These are phyloP conservation scores for Whalleya microplaca DNA, from an alignment of 2,329 filamentous ascomycete genomes.

Conservation along the genomic window DNA sequence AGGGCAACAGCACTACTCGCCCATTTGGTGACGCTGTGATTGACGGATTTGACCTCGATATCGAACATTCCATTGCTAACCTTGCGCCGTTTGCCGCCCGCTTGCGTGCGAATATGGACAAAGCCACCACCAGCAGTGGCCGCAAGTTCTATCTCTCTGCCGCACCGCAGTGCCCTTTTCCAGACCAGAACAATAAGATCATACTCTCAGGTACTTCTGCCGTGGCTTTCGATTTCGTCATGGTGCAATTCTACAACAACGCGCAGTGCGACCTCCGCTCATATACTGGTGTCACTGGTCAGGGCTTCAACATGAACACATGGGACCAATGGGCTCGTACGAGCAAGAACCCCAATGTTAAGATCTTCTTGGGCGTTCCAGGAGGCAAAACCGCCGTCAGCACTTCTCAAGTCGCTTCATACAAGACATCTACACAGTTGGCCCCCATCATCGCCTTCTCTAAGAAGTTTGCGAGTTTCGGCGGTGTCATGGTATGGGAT, in stretches of 20 bases:
- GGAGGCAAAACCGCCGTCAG: conserved; percentile 55
- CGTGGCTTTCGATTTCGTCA: conserved; percentile 61
- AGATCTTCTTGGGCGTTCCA: conserved; percentile 64
- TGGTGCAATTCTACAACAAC: conserved; percentile 70
- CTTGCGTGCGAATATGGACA: conserved; percentile 58
- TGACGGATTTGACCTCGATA: conserved; percentile 76
- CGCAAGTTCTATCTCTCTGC: conserved; percentile 62
- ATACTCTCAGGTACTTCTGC: conserved; percentile 51
- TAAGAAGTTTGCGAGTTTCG: conserved; percentile 59
- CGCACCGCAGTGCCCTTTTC: conserved; percentile 68
- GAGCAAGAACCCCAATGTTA: conserved; percentile 62
- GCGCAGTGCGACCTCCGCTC: conserved; percentile 58
- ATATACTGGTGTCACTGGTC: conserved; percentile 45
- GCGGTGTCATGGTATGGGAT: conserved; percentile 70
- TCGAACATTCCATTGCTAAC: conserved; percentile 62
- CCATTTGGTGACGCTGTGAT: conserved; percentile 68
- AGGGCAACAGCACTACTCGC: conserved; percentile 47
- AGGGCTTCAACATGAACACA: conserved; percentile 58
- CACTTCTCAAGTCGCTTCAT: conserved; percentile 44
- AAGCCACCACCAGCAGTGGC: conserved; percentile 34
- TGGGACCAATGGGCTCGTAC: conserved; percentile 67
- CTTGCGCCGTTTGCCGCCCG: conserved; percentile 61
- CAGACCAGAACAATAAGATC: conserved; percentile 59
- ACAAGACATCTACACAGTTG: conserved; percentile 49
- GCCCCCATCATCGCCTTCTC: conserved; percentile 54